A percentile compares a stretch with the other conserved stretches of the same genome.
Conservation (phyloP, 495 filamentous ascomycete genomes). For the Lophium mytilinum region DNA sequence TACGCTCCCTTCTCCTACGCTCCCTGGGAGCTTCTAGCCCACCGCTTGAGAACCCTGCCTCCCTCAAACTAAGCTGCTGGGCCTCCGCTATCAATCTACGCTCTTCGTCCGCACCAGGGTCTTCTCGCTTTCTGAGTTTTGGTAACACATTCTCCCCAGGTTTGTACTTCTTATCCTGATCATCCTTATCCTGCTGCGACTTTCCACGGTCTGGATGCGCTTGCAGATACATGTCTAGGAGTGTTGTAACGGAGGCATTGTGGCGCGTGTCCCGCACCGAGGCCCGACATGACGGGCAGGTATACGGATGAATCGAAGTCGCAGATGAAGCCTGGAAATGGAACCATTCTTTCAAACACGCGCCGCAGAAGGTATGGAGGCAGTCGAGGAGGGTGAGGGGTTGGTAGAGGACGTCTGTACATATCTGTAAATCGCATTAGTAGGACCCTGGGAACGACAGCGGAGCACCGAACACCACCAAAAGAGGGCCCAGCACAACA, state of each 20-base stretch:
- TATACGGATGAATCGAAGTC: constrained; percentile 52
- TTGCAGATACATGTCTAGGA: constrained; percentile 71
- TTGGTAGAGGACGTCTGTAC: constrained; percentile 90
- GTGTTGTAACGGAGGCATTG: constrained; percentile 73
- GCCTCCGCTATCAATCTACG: constrained; percentile 61
- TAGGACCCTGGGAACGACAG: constrained; percentile 6
- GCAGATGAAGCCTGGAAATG: constrained; percentile 50
- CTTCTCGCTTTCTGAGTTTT: constrained; percentile 43
- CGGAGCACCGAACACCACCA: not conserved
- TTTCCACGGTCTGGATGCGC: constrained; percentile 65
- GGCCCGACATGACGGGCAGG: constrained; percentile 89
- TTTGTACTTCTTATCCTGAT: constrained; percentile 61
- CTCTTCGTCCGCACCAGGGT: constrained; percentile 54
- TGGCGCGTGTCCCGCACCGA: constrained; percentile 71
- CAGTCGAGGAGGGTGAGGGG: constrained; percentile 95
- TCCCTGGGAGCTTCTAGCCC: constrained; percentile 28
- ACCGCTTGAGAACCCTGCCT: constrained; percentile 42
- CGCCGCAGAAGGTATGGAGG: constrained; percentile 93
- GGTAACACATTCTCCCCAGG: constrained; percentile 70
- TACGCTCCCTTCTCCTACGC: constrained; percentile 38
- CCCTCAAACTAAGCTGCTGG: constrained; percentile 60
- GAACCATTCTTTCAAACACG: constrained; percentile 95
- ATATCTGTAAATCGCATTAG: constrained; percentile 57
- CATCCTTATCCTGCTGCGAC: constrained; percentile 59
- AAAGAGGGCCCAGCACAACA: no score